phyloP scores from a whole-genome alignment of 495 filamentous ascomycete genomes.

The Aspergillus coremiiformis region DNA sequence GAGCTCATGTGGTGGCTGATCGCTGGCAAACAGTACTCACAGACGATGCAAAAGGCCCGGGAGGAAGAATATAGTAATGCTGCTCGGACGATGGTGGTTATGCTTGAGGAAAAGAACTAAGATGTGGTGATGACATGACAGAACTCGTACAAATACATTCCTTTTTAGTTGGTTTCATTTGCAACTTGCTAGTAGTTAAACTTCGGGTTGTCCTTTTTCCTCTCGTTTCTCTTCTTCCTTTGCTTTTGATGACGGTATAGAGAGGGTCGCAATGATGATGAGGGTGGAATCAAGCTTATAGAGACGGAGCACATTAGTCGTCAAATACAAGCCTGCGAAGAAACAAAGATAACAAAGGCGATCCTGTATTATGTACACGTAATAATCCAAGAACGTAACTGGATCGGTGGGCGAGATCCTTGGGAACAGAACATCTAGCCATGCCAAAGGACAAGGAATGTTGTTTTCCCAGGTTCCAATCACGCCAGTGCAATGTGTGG shows the following conservation, averaged over 20 bases:
- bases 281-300: not conserved
- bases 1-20: constrained; percentile 35
- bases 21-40: constrained; percentile 29
- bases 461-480: not conserved
- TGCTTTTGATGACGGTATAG: not conserved
- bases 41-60: constrained; percentile 20
- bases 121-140: too few species aligned
- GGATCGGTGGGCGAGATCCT: too few species aligned
- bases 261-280: not conserved
- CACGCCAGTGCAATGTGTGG: constrained; percentile 3
- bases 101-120: not conserved
- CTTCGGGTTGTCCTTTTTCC: not conserved
- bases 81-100: not conserved
- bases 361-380: not conserved
- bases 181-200: not conserved
- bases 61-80: constrained; percentile 16
- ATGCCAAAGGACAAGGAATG: not conserved
- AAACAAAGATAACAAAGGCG: not conserved
- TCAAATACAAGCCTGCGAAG: not conserved
- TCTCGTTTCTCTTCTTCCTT: not conserved
- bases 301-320: not conserved
- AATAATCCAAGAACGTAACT: not conserved
- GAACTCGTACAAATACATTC: too few species aligned
- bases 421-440: not conserved
- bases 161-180: not conserved